A percentile compares a stretch with the other conserved stretches of the same genome.
These are phyloP conservation scores for Chrysanthemum seticuspe DNA, from an alignment of 129 eudicot genomes.

Conservation along the genomic window DNA sequence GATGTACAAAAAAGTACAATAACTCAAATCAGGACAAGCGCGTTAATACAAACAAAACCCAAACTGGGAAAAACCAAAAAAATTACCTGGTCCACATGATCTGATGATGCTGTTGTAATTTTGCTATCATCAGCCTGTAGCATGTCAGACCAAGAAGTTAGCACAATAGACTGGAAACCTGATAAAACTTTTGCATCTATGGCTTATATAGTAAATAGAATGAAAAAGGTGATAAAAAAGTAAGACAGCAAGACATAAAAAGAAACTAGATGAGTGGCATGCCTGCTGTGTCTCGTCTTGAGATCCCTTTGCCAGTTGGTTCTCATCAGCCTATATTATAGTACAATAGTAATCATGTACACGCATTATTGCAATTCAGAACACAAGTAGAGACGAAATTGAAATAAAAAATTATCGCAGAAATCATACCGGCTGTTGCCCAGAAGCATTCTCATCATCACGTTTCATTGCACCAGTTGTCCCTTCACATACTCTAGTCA, in stretches of 20 bases:
- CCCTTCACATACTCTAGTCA: slow-evolving; percentile 51
- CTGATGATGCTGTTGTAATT: slow-evolving; percentile 39
- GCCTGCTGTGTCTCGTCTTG: slow-evolving; percentile 44
- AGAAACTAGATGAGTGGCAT: slow-evolving; percentile 17
- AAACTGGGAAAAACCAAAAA: background rate
- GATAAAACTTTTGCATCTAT: background rate
- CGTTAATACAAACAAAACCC: too few species aligned
- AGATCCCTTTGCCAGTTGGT: slow-evolving; percentile 36
- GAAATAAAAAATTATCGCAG: too few species aligned
- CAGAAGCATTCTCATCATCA: slow-evolving; percentile 43
- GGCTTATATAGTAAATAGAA: background rate
- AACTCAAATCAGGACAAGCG: too few species aligned
- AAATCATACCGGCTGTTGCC: slow-evolving; percentile 45
- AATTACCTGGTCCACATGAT: slow-evolving; percentile 42
- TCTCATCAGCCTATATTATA: slow-evolving; percentile 36
- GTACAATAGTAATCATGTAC: background rate
- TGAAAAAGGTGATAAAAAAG: background rate
- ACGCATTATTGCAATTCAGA: too few species aligned
- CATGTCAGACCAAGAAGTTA: background rate
- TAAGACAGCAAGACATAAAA: background rate
- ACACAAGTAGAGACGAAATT: too few species aligned
- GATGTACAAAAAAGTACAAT: too few species aligned
- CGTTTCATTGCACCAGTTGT: slow-evolving; percentile 29
- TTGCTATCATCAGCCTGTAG: slow-evolving; percentile 52
- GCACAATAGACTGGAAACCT: background rate